phyloP scores from a whole-genome alignment of 495 filamentous ascomycete genomes.

The Alectoria sarmentosa region DNA sequence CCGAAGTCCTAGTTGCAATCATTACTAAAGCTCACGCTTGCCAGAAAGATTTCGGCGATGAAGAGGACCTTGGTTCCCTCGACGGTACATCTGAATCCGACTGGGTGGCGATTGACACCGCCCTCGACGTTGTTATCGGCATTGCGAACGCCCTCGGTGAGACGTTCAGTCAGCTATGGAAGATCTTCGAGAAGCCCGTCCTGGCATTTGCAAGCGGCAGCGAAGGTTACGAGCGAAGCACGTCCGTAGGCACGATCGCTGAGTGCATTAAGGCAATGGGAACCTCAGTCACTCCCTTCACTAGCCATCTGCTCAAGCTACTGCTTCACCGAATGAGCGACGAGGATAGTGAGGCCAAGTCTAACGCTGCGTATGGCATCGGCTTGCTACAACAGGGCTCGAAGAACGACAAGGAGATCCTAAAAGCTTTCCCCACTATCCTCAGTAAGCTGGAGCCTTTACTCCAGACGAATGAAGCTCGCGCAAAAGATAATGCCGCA shows the following conservation, averaged over 20 bases:
- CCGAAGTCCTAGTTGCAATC: conserved; percentile 59
- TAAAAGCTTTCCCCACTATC: conserved; percentile 68
- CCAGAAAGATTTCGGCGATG: conserved; percentile 75
- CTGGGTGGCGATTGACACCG: conserved; percentile 93
- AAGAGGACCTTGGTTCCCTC: conserved; percentile 59
- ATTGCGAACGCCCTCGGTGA: conserved; percentile 75
- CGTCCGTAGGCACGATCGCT: conserved; percentile 83
- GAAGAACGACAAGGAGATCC: conserved; percentile 59
- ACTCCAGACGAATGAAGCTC: conserved; percentile 63
- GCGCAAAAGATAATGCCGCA: conserved; percentile 86
- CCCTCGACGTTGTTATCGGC: conserved; percentile 79
- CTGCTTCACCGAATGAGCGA: conserved; percentile 82
- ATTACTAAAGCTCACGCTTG: conserved; percentile 86
- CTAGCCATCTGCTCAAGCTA: conserved; percentile 64
- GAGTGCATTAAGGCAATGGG: conserved; percentile 89
- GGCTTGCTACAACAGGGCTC: conserved; percentile 79
- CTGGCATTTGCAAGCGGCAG: conserved; percentile 79
- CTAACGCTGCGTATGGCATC: conserved; percentile 86
- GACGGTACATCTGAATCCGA: conserved; percentile 93
- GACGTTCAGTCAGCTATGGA: conserved; percentile 81
- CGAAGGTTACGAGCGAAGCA: conserved; percentile 78
- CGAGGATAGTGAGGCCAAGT: conserved; percentile 86
- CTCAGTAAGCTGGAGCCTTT: conserved; percentile 77
- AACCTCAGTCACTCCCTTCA: conserved; percentile 66
- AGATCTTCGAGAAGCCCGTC: conserved; percentile 84